Percentiles rank a stretch among this genome's conserved stretches.
Evolutionary conservation across 345 rosid genomes (phyloP).

Genomic region (Mallotus nudiflorus): DNA sequence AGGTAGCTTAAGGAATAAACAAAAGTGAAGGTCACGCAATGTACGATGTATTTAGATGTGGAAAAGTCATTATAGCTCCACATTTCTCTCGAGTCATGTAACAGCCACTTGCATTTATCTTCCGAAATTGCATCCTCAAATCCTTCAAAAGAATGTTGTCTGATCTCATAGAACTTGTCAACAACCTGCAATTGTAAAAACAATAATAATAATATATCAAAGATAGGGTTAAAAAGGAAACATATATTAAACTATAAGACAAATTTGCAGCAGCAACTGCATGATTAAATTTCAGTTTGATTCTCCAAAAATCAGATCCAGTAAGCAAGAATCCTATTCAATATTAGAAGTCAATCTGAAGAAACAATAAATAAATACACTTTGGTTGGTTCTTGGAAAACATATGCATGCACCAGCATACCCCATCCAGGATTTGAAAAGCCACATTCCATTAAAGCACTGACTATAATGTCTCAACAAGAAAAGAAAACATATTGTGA

Average conservation of each 20-base stretch:
- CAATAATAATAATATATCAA: background rate
- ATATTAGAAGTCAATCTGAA: background rate
- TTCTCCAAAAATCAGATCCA: background rate
- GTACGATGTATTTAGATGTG: slow-evolving; percentile 77
- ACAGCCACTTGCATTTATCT: slow-evolving; percentile 64
- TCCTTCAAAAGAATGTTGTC: slow-evolving; percentile 50
- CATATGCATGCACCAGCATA: background rate
- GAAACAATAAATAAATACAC: background rate
- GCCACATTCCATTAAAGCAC: background rate
- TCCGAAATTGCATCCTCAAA: slow-evolving; percentile 53
- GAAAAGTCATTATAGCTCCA: slow-evolving; percentile 89
- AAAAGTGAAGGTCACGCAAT: slow-evolving; percentile 24
- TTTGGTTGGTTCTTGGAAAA: background rate
- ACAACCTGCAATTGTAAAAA: slow-evolving; percentile 50
- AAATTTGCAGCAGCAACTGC: background rate
- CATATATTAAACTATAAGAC: slow-evolving; percentile 5
- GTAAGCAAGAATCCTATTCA: background rate
- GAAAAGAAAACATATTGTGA: background rate
- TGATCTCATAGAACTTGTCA: slow-evolving; percentile 68
- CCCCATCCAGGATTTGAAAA: background rate
- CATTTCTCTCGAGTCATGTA: slow-evolving; percentile 64
- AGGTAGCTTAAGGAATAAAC: slow-evolving; percentile 5
- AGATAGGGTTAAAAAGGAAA: background rate
- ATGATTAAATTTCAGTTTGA: background rate
- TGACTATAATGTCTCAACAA: background rate